These are phyloP conservation scores for Acidomyces sp. DNA, from an alignment of 495 filamentous ascomycete genomes.

Conservation along the genomic window DNA sequence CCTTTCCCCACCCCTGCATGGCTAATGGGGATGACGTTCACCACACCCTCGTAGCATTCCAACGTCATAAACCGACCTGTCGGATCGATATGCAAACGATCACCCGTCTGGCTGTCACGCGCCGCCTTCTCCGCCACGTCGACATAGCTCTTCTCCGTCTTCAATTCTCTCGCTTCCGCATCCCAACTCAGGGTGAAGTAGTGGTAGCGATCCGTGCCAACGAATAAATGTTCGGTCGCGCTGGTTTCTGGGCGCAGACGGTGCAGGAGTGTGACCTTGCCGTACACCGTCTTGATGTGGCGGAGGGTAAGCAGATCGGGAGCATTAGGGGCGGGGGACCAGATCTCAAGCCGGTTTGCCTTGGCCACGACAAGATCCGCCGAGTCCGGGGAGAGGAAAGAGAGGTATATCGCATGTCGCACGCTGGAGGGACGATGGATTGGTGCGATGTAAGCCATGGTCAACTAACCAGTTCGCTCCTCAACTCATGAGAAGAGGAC, in stretches of 20 bases:
- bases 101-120: slow-evolving; percentile 60
- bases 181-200: slow-evolving; percentile 90
- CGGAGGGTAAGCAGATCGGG: slow-evolving; percentile 47
- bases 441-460: slow-evolving; percentile 88
- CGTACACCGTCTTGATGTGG: slow-evolving; percentile 59
- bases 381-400: slow-evolving; percentile 57
- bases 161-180: slow-evolving; percentile 41
- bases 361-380: slow-evolving; percentile 80
- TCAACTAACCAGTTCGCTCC: no score
- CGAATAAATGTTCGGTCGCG: slow-evolving; percentile 73
- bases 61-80: slow-evolving; percentile 67
- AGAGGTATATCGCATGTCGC: slow-evolving; percentile 69
- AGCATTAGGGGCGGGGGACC: slow-evolving; percentile 33
- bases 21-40: slow-evolving; percentile 60
- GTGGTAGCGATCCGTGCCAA: slow-evolving; percentile 76
- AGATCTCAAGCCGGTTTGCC: slow-evolving; percentile 85
- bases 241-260: slow-evolving; percentile 63
- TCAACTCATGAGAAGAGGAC: no score
- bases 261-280: slow-evolving; percentile 72
- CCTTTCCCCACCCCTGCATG: slow-evolving; percentile 42
- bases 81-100: slow-evolving; percentile 72
- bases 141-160: slow-evolving; percentile 54
- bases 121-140: slow-evolving; percentile 70
- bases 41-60: slow-evolving; percentile 77
- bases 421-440: slow-evolving; percentile 87